Evolutionary conservation across 1,284 basidiomycete species (phyloP).

Genomic region (Baeospora myosura): DNA sequence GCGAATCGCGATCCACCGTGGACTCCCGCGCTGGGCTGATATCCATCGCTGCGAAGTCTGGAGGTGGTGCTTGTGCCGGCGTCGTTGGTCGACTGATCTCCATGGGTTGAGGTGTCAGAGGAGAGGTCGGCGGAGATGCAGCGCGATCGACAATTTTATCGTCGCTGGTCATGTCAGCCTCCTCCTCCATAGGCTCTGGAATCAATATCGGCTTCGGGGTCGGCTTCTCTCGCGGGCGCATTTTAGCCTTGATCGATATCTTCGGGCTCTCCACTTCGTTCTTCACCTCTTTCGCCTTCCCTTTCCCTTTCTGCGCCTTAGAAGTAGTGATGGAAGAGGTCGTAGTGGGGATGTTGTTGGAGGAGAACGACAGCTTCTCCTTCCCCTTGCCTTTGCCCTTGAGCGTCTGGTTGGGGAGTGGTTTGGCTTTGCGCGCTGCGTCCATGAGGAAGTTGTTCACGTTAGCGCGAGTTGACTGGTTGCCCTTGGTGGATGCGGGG

Average conservation of each 20-base stretch:
- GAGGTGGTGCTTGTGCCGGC: no score
- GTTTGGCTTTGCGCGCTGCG: not conserved
- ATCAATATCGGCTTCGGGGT: not conserved
- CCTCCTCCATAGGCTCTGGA: not conserved
- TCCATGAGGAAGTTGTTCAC: not conserved
- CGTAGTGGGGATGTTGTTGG: not conserved
- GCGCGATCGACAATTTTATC: no score
- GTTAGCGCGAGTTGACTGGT: no score
- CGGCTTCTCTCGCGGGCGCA: slow-evolving; percentile 5
- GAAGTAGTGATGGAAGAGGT: not conserved
- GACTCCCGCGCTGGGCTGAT: no score
- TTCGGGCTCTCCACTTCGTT: not conserved
- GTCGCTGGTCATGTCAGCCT: no score
- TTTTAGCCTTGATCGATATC: not conserved
- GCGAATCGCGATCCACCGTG: no score
- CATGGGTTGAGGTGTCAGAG: no score
- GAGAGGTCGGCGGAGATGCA: no score
- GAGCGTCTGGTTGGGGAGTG: not conserved
- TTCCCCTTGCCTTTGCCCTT: not conserved
- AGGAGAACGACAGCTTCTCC: not conserved
- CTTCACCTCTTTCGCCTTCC: not conserved
- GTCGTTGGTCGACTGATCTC: no score
- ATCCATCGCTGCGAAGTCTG: no score
- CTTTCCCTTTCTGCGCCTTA: not conserved
- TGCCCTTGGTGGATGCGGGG: no score